Base-by-base conservation (phyloP, 768 basidiomycete genomes). In the Dacryopinax primogenitus region DNA sequence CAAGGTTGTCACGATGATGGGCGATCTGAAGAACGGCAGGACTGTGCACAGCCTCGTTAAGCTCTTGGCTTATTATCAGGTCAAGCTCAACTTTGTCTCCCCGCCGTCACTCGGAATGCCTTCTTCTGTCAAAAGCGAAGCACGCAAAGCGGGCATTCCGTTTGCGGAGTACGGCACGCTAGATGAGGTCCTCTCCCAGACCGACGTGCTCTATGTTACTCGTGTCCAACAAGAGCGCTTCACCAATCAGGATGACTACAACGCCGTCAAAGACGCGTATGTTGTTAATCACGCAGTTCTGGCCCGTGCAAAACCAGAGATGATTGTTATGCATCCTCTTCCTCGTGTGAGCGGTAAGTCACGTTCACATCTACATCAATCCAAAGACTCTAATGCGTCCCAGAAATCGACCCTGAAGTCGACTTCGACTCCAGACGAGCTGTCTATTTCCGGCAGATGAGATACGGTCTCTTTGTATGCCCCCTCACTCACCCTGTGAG, bases 281-380 rank as follows among this genome's bases (percentile, higher is more conserved):
- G 80, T 92, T 34, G 84, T 99, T 64, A 92, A 98, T 75, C 96
- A 98, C 72, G 90, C 94, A 12, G 84, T 98, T 33, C 80, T 99
- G 30, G 85, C 92, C 3, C 81, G 89, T 44, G 95, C 96, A 11
- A 98, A 98, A 78, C 88, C 91, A 68, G 90, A 93, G 63, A 92
- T 96, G 86, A 97, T 98, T 66, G 92, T 98, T 69, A 95, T 99
- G 93, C 96, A 99, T 75, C 96, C 96, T n/a, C 79, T 99, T 23
- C 96, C 96, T 15, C 78, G 96, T 71, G 85, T 95, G 62, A 92
- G 90, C 66, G 90, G 90, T 86, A 68, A 68, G 83, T 73, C 34
- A 61, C 15, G 21, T n/a, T 23, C 6, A 34, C 64, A 21, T 28
- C 41, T 21, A 30, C 18, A 58, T 28, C 18, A 18, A 58, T 9